A percentile compares a stretch with the other conserved stretches of the same genome.
Evolutionary conservation across 805 yeast genomes (phyloP).

Genomic region (Barnettozyma sp.): DNA sequence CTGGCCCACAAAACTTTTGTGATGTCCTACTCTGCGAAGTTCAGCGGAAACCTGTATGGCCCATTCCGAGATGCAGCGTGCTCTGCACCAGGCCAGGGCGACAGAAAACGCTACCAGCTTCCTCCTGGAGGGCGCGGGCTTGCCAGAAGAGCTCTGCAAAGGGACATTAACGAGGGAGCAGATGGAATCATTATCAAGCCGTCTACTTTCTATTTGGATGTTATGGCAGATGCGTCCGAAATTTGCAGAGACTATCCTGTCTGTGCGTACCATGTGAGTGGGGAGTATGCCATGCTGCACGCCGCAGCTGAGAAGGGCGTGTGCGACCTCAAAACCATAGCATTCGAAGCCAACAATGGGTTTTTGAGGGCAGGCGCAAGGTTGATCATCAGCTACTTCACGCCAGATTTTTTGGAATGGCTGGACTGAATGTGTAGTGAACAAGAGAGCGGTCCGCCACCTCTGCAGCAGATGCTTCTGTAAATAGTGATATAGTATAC

Average conservation of each 20-base stretch:
- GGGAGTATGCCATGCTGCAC: conserved; percentile 95
- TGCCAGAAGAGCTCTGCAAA: conserved; percentile 81
- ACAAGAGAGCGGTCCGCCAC: not conserved
- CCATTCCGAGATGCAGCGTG: conserved; percentile 99
- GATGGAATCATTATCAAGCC: conserved; percentile 96
- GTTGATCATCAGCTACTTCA: conserved; percentile 82
- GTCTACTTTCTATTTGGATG: conserved; percentile 88
- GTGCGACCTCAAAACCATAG: conserved; percentile 69
- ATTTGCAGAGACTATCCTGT: conserved; percentile 80
- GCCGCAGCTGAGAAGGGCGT: conserved; percentile 97
- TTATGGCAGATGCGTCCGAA: conserved; percentile 80
- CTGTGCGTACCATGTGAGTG: conserved; percentile 94
- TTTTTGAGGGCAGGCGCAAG: conserved; percentile 94
- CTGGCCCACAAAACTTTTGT: conserved; percentile 84
- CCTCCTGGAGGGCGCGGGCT: conserved; percentile 91
- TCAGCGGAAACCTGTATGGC: conserved; percentile 85
- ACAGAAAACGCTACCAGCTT: conserved; percentile 85
- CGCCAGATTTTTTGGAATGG: conserved; percentile 97
- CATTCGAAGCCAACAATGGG: conserved; percentile 86
- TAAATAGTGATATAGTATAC: not conserved
- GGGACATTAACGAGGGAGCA: conserved; percentile 90
- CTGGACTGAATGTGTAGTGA: conserved; percentile 27
- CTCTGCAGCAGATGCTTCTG: not conserved
- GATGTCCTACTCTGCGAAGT: conserved; percentile 92
- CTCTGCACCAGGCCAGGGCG: conserved; percentile 82